Conservation (phyloP, 148 eudicot species). For the Rheum nobile region DNA sequence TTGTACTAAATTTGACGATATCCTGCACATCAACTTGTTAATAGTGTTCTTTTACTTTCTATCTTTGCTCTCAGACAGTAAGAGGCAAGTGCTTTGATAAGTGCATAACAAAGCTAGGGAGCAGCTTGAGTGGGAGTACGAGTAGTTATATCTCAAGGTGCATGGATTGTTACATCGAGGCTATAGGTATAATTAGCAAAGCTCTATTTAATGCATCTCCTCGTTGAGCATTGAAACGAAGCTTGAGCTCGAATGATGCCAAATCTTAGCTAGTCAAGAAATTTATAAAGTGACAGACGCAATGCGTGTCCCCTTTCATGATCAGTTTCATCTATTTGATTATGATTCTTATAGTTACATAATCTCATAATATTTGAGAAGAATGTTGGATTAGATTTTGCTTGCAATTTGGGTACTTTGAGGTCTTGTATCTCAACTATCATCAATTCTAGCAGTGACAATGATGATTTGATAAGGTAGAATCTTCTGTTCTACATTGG, state of each 20-base stretch:
- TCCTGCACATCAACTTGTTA: neutral
- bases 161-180: slow-evolving; percentile 86
- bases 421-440: neutral
- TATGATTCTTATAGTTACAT: neutral
- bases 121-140: slow-evolving; percentile 68
- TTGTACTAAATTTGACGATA: no score
- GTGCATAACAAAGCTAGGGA: slow-evolving; percentile 80
- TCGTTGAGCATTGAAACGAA: no score
- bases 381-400: neutral
- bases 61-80: slow-evolving; percentile 38
- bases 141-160: slow-evolving; percentile 77
- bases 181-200: no score
- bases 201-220: no score
- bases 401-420: neutral
- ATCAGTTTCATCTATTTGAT: neutral
- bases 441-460: neutral
- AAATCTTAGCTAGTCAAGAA: no score
- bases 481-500: neutral
- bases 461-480: neutral
- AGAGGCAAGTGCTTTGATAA: slow-evolving; percentile 81
- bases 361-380: neutral
- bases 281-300: no score
- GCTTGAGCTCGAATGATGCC: no score
- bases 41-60: neutral
- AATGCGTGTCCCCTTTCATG: neutral